Evolutionary conservation across 371 early-diverging fungal species (phyloP), one percentile per base, ranked within the genome.

Genomic region (Apophysomyces elegans): DNA sequence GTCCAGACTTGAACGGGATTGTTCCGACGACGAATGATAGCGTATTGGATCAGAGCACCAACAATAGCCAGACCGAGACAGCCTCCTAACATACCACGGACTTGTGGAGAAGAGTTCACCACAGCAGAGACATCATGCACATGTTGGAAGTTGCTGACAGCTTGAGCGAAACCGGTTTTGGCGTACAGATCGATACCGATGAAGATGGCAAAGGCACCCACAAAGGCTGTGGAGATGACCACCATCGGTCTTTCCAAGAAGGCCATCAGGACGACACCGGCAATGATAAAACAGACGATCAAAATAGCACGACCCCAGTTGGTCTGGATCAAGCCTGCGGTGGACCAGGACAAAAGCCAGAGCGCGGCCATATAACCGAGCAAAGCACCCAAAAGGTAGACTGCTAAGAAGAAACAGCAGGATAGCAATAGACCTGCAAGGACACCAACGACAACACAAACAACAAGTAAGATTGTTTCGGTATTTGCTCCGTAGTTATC

Each of bases 51-150:
- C 71, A 87, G 68, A 14, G 69, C 54, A 47, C 85, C 85, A 18
- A 85, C 63, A 61, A 87, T 56, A 56, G 86, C 78, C 61, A 86
- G 63, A 38, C 67, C 85, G 35, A 86, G 61, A 54, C 80, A 76
- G 16, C 86, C 88, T 36, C 77, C 87, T 11, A 88, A 62, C 87
- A 86, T 86, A 21, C 85, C 84, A 21, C 86, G 78, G 1, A 88
- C 69, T 59, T 79, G 72, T 35, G 74, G 56, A 5, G 71, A 73
- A 21, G 84, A 77, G 2, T 70, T 58, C 1, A 73, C 58, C 3
- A 70, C 56, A 0, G 64, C 12, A 57, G 66, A 66, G 7, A 67
- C 35, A 35, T 46, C 67, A 38, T 63, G 71, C 18, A 76, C 82
- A 41, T 75, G 77, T 14, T 79, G 47, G 56, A 82, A 65, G 14